These are phyloP conservation scores for Penicillium hordei DNA, from an alignment of 2,329 filamentous ascomycete species.

Conservation along the genomic window DNA sequence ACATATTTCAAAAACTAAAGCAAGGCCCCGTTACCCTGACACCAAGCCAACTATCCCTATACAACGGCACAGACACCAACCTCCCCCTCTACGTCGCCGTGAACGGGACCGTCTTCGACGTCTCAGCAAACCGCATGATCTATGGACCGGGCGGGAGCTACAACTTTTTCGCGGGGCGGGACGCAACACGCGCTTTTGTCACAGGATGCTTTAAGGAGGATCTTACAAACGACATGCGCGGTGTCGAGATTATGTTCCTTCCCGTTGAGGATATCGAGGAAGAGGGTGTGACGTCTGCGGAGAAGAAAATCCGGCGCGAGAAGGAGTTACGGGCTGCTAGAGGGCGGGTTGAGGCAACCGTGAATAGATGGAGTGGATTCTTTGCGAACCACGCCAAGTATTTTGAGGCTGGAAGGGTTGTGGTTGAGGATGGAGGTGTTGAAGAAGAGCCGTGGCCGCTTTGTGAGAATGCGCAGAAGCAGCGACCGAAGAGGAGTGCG, in stretches of 20 bases:
- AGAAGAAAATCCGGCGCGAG: constrained; percentile 55
- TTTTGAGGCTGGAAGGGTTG: constrained; percentile 67
- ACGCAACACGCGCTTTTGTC: constrained; percentile 84
- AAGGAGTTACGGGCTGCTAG: constrained; percentile 66
- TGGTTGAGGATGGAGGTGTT: constrained; percentile 55
- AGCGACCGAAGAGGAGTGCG: constrained; percentile 55
- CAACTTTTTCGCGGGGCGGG: constrained; percentile 78
- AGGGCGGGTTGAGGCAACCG: constrained; percentile 62
- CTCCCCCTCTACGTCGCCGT: constrained; percentile 88
- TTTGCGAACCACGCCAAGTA: constrained; percentile 81
- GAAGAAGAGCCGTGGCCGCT: constrained; percentile 56
- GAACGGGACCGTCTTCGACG: constrained; percentile 67
- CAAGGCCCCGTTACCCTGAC: constrained; percentile 68
- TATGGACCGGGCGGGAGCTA: constrained; percentile 87
- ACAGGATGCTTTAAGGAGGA: constrained; percentile 92
- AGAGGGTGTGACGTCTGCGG: constrained; percentile 34
- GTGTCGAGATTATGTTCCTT: constrained; percentile 81
- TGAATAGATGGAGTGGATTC: constrained; percentile 81
- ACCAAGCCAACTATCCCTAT: constrained; percentile 68
- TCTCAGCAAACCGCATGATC: constrained; percentile 53
- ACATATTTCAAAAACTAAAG: constrained; percentile 29
- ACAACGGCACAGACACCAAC: constrained; percentile 72
- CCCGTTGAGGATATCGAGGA: constrained; percentile 61
- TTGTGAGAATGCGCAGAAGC: constrained; percentile 69
- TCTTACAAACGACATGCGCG: constrained; percentile 77